Evolutionary conservation across 768 basidiomycete genomes (phyloP), one percentile per base, ranked within the genome.

Genomic region (Roridomyces roridus): DNA sequence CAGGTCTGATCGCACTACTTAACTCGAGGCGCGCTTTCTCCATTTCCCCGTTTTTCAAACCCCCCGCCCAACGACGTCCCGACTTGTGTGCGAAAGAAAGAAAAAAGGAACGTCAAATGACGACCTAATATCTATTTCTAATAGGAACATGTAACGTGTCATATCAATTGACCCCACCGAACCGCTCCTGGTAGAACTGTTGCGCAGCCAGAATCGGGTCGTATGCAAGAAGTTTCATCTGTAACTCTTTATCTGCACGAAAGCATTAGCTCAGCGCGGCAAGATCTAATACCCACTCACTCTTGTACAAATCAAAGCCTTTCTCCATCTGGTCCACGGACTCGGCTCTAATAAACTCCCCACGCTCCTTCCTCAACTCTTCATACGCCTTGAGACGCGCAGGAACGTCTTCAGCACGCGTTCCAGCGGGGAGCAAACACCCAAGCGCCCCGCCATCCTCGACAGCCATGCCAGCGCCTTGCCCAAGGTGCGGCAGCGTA

Each of bases 401-500:
- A 10, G 34, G 42, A 17, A 57, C 26, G 18, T 57, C 47, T 31
- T 29, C 12, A 5, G 15, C 29, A 4, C 37, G 48, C 2, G 55
- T 57, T 7, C 55, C 55, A 2, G 48, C 20, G 2, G 55, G 55
- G n/a, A 57, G 23, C 18, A 57, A 26, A n/a, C 40, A 41, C 12
- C 55, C 47, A 4, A 57, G 17, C 0, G 55, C n/a, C 3, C 34
- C 48, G 0, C 40, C 54, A 4, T 56, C 67, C 40, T 69, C 68
- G 31, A 65, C 59, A 15, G 65, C 68, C 43, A 66, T 65, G 12
- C 63, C 67, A 5, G 68, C 68, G 25, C 68, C 65, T 31, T 62
- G 58, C n/a, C 61, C 68, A 15, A 63, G 42, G 36, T 64, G 45
- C 12, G 68, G 65, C 3, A 57, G 55, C 49, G 68, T 69, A 5